Conservation (phyloP, 2,329 filamentous ascomycete species). For the Sclerotinia spermophila region DNA sequence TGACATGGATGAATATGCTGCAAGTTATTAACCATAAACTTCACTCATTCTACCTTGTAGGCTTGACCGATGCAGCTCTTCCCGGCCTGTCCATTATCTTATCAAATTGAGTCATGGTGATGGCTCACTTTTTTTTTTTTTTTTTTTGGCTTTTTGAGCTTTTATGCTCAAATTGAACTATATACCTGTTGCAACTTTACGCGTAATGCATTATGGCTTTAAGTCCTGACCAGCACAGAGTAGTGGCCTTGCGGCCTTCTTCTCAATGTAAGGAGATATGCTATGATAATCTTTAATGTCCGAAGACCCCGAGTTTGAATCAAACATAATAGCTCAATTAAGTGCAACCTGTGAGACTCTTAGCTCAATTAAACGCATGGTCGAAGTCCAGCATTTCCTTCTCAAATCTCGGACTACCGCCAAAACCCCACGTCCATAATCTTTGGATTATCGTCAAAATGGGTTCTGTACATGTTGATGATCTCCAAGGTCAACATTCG, state of each 20-base stretch:
- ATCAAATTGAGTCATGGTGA: neutral
- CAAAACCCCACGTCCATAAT: neutral
- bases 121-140: too few species aligned
- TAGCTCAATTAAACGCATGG: neutral
- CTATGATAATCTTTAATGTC: neutral
- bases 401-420: neutral
- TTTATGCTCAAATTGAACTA: constrained; percentile 9
- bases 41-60: neutral
- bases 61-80: neutral
- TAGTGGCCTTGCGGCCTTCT: neutral
- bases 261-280: neutral
- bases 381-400: neutral
- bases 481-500: constrained; percentile 12
- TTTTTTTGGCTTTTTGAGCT: neutral
- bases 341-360: neutral
- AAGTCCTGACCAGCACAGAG: neutral
- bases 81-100: neutral
- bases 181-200: neutral
- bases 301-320: neutral
- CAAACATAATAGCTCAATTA: neutral
- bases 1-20: neutral
- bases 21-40: neutral
- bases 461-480: constrained; percentile 19
- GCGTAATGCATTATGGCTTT: neutral
- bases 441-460: constrained; percentile 16